Base-by-base conservation (phyloP, 1,284 basidiomycete genomes). In the Ustilago xerochloae region DNA sequence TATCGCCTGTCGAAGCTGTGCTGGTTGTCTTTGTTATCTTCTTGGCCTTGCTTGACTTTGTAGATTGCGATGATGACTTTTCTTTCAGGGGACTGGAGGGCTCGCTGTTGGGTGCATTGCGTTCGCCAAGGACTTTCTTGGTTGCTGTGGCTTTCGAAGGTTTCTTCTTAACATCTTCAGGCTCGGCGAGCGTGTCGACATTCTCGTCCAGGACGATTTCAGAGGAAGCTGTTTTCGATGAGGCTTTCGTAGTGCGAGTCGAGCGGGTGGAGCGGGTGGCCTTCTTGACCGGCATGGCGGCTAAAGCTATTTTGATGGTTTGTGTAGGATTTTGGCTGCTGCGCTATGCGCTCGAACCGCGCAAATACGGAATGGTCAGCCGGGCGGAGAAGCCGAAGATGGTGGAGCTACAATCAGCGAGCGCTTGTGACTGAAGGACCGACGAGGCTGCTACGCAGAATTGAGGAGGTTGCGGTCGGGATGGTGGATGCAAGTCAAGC, bases 201-300 rank as follows among this genome's bases (percentile, higher is more conserved):
- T 67, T 67, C 36, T 72, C 63, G 15, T 72, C 60, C 9, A 72
- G 47, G 1, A 67, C 48, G 15, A 32, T 30, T 10, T 67, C 64
- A 15, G 63, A 61, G 3, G 70, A 68, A 39, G 64, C 47, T 2
- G 39, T 22, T 38, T 67, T 63, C 26, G 62, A 64, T 3, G 64
- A 57, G n/a, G 56, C 46, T 43, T 73, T 73, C 38, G 64, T 64
- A 1, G 62, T 69, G 32, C 62, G 60, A 16, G 66, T 63, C 33
- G 71, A 64, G 13, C 62, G 47, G 0, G 66, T 66, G 24, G 62
- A 55, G 18, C 65, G 66, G 2, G 62, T 59, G 2, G 65, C 50
- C 48, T 74, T 74, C 30, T 69, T 69, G 54, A 47, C 55, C 28
- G 71, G 65, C 71, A 74, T 74, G 41, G 22, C 35, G 41, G 8